Evolutionary conservation across 352 stramenopile genomes (phyloP).

Genomic region (Phytophthora megakarya): DNA sequence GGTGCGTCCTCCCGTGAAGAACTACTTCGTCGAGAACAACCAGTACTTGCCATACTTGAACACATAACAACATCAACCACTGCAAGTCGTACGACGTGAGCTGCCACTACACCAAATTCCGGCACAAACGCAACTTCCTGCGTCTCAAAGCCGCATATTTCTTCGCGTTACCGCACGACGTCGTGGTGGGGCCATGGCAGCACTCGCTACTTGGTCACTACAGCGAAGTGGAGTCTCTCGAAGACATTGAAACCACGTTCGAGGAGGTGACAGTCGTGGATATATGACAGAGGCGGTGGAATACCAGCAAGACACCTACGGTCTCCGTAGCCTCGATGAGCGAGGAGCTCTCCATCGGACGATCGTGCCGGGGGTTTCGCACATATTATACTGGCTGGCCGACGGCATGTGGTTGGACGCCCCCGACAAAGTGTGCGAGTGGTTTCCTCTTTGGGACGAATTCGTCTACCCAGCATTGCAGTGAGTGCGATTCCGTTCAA

Average conservation of each 20-base stretch:
- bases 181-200: conserved; percentile 47
- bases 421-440: conserved; percentile 56
- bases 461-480: conserved; percentile 60
- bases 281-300: conserved; percentile 33
- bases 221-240: conserved; percentile 29
- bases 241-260: conserved; percentile 40
- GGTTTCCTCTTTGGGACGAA: conserved; percentile 87
- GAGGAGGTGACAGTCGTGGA: conserved; percentile 32
- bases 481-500: no score
- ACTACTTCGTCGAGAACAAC: conserved; percentile 37
- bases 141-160: conserved; percentile 41
- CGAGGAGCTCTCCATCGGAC: no score
- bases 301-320: conserved; percentile 11
- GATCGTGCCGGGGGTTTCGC: no score
- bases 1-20: conserved; percentile 31
- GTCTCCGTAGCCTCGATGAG: no score
- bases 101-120: conserved; percentile 23
- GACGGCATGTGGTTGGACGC: conserved; percentile 75
- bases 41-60: conserved; percentile 40
- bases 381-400: conserved; percentile 40
- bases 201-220: conserved; percentile 41
- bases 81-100: conserved; percentile 8
- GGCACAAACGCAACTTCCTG: conserved; percentile 47
- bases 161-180: conserved; percentile 42
- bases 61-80: conserved; percentile 44